These are phyloP conservation scores for Mortierella sp. DNA, from an alignment of 371 early-diverging fungal species.

Conservation along the genomic window DNA sequence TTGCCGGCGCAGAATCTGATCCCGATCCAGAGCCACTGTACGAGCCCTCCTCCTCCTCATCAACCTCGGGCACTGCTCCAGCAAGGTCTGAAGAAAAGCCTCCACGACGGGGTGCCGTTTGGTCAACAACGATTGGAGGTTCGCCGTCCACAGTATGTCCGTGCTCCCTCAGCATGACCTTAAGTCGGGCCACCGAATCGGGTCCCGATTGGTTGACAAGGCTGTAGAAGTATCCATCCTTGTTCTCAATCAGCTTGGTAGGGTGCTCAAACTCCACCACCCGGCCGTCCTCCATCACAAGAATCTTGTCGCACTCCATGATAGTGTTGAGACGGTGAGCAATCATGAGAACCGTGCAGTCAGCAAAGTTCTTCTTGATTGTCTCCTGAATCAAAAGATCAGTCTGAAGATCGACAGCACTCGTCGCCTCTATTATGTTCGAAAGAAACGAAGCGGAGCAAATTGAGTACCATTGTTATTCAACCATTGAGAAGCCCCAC, in stretches of 20 bases:
- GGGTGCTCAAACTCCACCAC: conserved; percentile 88
- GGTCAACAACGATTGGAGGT: conserved; percentile 24
- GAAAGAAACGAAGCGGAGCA: neutral
- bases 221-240: conserved; percentile 68
- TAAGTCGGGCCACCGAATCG: conserved; percentile 54
- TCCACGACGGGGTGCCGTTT: neutral
- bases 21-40: neutral
- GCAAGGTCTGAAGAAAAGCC: neutral
- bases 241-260: conserved; percentile 64
- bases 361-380: conserved; percentile 83
- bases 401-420: conserved; percentile 76
- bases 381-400: conserved; percentile 82
- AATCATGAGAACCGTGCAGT: conserved; percentile 88
- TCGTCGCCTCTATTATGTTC: conserved; percentile 56
- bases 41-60: conserved; percentile 12
- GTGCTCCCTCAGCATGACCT: conserved; percentile 52
- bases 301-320: conserved; percentile 85
- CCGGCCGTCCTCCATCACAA: conserved; percentile 84
- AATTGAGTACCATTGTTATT: neutral
- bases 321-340: conserved; percentile 88
- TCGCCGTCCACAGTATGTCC: conserved; percentile 39
- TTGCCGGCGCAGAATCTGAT: neutral
- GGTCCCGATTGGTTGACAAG: conserved; percentile 61
- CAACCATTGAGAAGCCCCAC: neutral
- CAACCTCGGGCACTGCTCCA: neutral